These are phyloP conservation scores for Pedinophyceae sp. DNA, from an alignment of 139 green algal species.

Conservation along the genomic window DNA sequence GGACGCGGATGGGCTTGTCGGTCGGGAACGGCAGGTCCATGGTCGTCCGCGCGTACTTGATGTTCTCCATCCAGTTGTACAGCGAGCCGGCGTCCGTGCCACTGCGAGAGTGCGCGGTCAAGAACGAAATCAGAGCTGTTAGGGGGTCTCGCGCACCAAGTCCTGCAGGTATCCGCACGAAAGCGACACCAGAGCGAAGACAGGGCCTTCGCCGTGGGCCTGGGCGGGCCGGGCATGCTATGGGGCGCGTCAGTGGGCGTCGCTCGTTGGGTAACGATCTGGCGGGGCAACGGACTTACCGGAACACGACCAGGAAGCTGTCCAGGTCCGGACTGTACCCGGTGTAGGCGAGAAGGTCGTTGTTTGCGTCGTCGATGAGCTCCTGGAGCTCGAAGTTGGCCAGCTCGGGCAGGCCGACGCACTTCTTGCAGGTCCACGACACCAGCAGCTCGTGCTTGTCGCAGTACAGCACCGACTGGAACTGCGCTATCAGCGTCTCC, in stretches of 20 bases:
- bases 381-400: conserved; percentile 19
- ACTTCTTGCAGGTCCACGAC: no score
- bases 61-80: conserved; percentile 4
- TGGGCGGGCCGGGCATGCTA: conserved; percentile 61
- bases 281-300: neutral
- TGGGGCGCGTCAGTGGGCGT: conserved; percentile 38
- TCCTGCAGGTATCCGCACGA: conserved; percentile 17
- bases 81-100: neutral
- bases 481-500: no score
- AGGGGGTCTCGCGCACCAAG: conserved; percentile 1
- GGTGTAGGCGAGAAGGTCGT: conserved; percentile 50
- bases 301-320: conserved; percentile 33
- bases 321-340: conserved; percentile 35
- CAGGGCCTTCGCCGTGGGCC: no score
- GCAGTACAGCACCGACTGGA: no score
- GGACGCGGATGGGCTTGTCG: no score
- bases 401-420: neutral
- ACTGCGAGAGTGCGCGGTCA: neutral
- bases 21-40: conserved; percentile 3
- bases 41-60: neutral
- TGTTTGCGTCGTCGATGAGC: conserved; percentile 39
- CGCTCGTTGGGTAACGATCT: neutral
- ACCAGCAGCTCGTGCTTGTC: no score
- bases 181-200: no score
- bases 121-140: neutral